Evolutionary conservation across 106 monocot genomes (phyloP).

Genomic region (Acanthochlamys bracteata): DNA sequence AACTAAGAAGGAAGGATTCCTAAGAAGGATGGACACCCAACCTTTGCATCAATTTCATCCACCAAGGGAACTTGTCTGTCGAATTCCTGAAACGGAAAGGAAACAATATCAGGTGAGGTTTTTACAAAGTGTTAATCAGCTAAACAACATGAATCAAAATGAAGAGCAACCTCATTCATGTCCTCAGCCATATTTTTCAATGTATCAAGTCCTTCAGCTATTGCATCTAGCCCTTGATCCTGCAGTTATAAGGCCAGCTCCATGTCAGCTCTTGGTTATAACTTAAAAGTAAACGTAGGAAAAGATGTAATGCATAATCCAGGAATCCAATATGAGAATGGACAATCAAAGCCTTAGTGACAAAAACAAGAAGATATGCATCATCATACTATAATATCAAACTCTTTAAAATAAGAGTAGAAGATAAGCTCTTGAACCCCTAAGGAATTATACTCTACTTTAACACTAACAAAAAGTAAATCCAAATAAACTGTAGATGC

Average conservation of each 20-base stretch:
- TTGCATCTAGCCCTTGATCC: slow-evolving; percentile 96
- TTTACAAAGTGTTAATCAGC: neutral
- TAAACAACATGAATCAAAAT: slow-evolving; percentile 5
- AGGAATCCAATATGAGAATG: no score
- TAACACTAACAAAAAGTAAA: no score
- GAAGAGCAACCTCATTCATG: slow-evolving; percentile 79
- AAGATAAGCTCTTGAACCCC: no score
- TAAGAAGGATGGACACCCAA: neutral
- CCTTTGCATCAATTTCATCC: slow-evolving; percentile 96
- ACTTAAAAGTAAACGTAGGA: no score
- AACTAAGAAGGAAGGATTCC: slow-evolving; percentile 6
- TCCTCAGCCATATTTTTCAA: slow-evolving; percentile 94
- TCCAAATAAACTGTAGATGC: no score
- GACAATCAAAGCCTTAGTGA: no score
- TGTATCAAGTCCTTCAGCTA: slow-evolving; percentile 91
- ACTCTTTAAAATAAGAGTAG: no score
- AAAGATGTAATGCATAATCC: no score
- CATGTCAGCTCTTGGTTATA: no score
- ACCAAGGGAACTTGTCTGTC: slow-evolving; percentile 97
- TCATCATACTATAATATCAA: no score
- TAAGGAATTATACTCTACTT: no score
- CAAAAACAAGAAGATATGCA: no score
- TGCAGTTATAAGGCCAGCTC: slow-evolving; percentile 14
- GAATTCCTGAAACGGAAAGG: slow-evolving; percentile 53
- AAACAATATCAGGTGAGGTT: neutral